phyloP scores from a whole-genome alignment of 2,329 filamentous ascomycete genomes.

The Trichophaea hybrida region DNA sequence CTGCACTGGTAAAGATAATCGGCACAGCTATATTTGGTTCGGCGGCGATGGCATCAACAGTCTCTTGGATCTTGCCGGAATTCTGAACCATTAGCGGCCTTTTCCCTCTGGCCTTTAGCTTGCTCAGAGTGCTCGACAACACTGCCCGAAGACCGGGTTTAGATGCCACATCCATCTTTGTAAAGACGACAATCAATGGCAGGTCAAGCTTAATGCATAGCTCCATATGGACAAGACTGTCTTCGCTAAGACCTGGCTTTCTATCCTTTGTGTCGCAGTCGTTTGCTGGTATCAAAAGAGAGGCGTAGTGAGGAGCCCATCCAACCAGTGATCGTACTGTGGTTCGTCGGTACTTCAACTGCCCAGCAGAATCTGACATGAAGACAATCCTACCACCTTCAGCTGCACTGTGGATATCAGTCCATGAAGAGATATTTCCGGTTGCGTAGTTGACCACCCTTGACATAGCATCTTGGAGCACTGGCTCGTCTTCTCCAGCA shows the following conservation, averaged over 20 bases:
- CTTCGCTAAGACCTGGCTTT: slow-evolving; percentile 39
- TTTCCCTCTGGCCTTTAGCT: slow-evolving; percentile 60
- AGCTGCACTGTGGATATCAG: slow-evolving; percentile 72
- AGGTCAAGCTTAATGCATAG: slow-evolving; percentile 68
- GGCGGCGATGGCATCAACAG: slow-evolving; percentile 40
- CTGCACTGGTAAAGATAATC: slow-evolving; percentile 73
- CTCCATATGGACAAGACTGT: slow-evolving; percentile 50
- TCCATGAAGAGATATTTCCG: slow-evolving; percentile 80
- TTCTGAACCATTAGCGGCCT: slow-evolving; percentile 62
- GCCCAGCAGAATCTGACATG: slow-evolving; percentile 80
- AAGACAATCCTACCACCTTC: slow-evolving; percentile 53
- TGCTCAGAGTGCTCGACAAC: slow-evolving; percentile 58
- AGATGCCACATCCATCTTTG: slow-evolving; percentile 77
- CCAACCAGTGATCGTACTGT: slow-evolving; percentile 81
- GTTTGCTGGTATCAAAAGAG: slow-evolving; percentile 76
- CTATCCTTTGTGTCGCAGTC: slow-evolving; percentile 40
- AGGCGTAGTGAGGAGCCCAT: slow-evolving; percentile 88
- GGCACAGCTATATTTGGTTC: slow-evolving; percentile 48
- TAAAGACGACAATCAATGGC: slow-evolving; percentile 69
- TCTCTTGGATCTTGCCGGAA: slow-evolving; percentile 42
- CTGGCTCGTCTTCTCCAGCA: slow-evolving; percentile 16
- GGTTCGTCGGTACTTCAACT: slow-evolving; percentile 76
- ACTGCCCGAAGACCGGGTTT: slow-evolving; percentile 54
- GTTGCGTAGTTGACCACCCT: slow-evolving; percentile 67
- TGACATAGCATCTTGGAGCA: slow-evolving; percentile 25